Conservation (phyloP, 768 basidiomycete species). For the Kwoniella botswanensis region DNA sequence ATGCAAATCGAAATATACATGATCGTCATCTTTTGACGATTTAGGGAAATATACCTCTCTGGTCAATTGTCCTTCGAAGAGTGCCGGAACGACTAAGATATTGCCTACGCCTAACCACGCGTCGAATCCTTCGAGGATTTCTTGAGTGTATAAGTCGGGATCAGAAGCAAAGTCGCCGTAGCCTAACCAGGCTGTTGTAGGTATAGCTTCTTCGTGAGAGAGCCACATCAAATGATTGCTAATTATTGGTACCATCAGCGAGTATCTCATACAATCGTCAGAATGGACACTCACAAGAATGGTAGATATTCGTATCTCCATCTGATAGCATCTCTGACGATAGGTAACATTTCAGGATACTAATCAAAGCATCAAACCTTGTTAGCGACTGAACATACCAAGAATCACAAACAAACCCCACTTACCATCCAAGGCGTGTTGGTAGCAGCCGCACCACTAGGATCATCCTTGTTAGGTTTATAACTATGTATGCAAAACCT, state of each 20-base stretch:
- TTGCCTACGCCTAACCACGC: conserved; percentile 56
- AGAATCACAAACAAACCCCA: conserved; percentile 25
- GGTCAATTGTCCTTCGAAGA: conserved; percentile 43
- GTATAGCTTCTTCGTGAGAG: conserved; percentile 44
- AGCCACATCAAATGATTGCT: conserved; percentile 54
- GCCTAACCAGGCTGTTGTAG: conserved; percentile 51
- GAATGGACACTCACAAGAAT: conserved; percentile 46
- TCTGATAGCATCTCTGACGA: conserved; percentile 52
- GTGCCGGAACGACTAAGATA: conserved; percentile 51
- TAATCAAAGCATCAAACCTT: neutral
- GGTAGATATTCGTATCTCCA: conserved; percentile 57
- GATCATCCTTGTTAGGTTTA: conserved; percentile 54
- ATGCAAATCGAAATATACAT: conserved; percentile 51
- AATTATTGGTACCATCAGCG: conserved; percentile 1
- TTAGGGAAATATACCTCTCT: conserved; percentile 57
- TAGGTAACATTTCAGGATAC: conserved; percentile 55
- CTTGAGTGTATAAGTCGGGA: conserved; percentile 48
- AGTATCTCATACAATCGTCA: neutral
- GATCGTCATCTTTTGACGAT: conserved; percentile 32
- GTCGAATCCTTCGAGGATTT: conserved; percentile 54
- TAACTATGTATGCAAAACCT: conserved; percentile 58
- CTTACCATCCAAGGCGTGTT: conserved; percentile 57
- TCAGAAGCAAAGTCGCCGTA: conserved; percentile 54
- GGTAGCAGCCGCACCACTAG: conserved; percentile 44
- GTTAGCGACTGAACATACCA: conserved; percentile 34